These are phyloP conservation scores for Guadua angustifolia DNA, from an alignment of 176 grass and related monocot species.

Conservation along the genomic window DNA sequence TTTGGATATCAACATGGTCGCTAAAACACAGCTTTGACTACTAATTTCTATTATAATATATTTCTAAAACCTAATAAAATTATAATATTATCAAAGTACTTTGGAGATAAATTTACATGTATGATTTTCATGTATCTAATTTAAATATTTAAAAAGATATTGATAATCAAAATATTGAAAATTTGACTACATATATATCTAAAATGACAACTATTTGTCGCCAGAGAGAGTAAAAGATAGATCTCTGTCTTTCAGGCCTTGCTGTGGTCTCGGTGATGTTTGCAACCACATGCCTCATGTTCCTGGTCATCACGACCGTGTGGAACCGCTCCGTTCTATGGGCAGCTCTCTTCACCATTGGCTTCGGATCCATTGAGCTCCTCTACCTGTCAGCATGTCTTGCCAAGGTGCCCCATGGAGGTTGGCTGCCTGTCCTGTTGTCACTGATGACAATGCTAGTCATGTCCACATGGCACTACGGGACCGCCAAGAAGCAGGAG, in stretches of 20 bases:
- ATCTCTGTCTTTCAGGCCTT: slow-evolving; percentile 49
- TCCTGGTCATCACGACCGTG: slow-evolving; percentile 75
- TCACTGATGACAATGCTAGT: slow-evolving; percentile 56
- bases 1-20: no score
- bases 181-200: no score
- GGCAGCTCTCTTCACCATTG: slow-evolving; percentile 61
- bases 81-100: no score
- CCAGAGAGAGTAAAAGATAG: not conserved
- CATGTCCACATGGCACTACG: slow-evolving; percentile 92
- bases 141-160: no score
- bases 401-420: slow-evolving; percentile 69
- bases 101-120: no score
- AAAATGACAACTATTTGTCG: no score
- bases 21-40: no score
- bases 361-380: slow-evolving; percentile 78
- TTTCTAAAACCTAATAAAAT: no score
- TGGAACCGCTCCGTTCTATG: slow-evolving; percentile 56
- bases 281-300: slow-evolving; percentile 89
- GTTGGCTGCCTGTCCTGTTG: slow-evolving; percentile 77
- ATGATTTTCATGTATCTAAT: no score
- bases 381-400: slow-evolving; percentile 73
- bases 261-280: slow-evolving; percentile 85
- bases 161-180: no score
- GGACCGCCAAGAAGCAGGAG: slow-evolving; percentile 72
- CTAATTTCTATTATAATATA: no score